Percentiles rank a stretch among this genome's conserved stretches.
phyloP scores from a whole-genome alignment of 2,329 filamentous ascomycete species.

The Aspergillus persii region DNA sequence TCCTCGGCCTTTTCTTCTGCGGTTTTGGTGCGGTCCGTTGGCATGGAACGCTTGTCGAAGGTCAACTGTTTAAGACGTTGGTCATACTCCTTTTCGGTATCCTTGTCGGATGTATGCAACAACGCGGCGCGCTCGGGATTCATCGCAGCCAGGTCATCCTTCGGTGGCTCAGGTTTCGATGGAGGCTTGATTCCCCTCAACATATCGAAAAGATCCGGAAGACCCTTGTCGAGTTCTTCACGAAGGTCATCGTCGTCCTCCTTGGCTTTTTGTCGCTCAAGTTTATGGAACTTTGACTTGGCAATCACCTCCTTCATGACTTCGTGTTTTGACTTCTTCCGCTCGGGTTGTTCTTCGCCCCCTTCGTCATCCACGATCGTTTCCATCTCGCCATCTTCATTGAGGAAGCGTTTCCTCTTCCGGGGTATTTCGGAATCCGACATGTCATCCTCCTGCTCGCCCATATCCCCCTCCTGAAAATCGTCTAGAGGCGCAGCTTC shows the following conservation, averaged over 20 bases:
- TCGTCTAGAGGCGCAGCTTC: constrained; percentile 61
- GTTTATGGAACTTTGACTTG: constrained; percentile 94
- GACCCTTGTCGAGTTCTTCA: constrained; percentile 77
- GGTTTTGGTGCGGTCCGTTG: constrained; percentile 85
- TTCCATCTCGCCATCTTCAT: constrained; percentile 44
- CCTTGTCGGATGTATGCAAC: constrained; percentile 58
- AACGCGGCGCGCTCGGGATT: constrained; percentile 64
- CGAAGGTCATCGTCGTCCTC: constrained; percentile 90
- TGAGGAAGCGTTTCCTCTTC: constrained; percentile 51
- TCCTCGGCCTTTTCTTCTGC: constrained; percentile 80
- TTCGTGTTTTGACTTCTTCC: constrained; percentile 93
- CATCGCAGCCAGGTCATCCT: constrained; percentile 50
- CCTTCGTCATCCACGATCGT: constrained; percentile 43
- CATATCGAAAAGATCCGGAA: constrained; percentile 72
- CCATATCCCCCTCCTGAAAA: constrained; percentile 74
- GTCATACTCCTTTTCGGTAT: constrained; percentile 86
- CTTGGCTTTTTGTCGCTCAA: constrained; percentile 86
- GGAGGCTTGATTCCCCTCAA: constrained; percentile 58
- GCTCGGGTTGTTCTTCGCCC: constrained; percentile 63
- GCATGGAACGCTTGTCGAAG: constrained; percentile 79
- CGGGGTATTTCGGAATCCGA: constrained; percentile 53
- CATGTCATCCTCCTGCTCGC: constrained; percentile 56
- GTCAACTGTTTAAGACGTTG: constrained; percentile 76
- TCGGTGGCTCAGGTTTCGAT: constrained; percentile 50
- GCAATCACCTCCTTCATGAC: constrained; percentile 98